These are phyloP conservation scores for Phytophthora tubulina DNA, from an alignment of 352 stramenopile species.

Conservation along the genomic window DNA sequence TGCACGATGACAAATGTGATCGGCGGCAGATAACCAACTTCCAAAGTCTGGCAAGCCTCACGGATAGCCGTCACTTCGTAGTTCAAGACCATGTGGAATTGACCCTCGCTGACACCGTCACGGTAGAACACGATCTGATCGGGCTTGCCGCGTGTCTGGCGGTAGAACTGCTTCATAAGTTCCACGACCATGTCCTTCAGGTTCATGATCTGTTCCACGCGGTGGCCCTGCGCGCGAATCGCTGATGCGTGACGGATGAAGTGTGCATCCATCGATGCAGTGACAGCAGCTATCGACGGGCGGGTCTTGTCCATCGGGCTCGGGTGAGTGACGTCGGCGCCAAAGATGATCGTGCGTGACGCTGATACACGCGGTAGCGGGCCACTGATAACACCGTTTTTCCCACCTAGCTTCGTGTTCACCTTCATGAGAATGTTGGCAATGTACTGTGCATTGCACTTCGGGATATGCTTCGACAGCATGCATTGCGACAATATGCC, in stretches of 20 bases:
- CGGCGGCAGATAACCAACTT: slow-evolving; percentile 65
- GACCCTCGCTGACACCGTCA: slow-evolving; percentile 91
- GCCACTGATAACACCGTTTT: slow-evolving; percentile 64
- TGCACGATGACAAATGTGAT: slow-evolving; percentile 91
- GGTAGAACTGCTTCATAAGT: slow-evolving; percentile 81
- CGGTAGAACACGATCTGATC: slow-evolving; percentile 87
- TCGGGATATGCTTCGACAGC: slow-evolving; percentile 69
- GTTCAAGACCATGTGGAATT: slow-evolving; percentile 88
- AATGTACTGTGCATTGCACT: slow-evolving; percentile 72
- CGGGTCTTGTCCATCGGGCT: slow-evolving; percentile 75
- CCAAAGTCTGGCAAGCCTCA: slow-evolving; percentile 68
- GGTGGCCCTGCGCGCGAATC: slow-evolving; percentile 78
- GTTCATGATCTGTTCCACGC: slow-evolving; percentile 81
- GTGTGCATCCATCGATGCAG: slow-evolving; percentile 80
- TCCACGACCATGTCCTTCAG: slow-evolving; percentile 73
- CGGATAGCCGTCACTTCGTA: slow-evolving; percentile 82
- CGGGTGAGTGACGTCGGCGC: slow-evolving; percentile 87
- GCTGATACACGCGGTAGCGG: slow-evolving; percentile 55
- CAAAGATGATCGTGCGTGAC: slow-evolving; percentile 80
- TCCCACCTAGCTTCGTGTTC: slow-evolving; percentile 80
- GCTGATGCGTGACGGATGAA: slow-evolving; percentile 74
- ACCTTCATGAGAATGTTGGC: slow-evolving; percentile 85
- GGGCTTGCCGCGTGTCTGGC: slow-evolving; percentile 61
- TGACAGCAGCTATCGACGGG: slow-evolving; percentile 84
- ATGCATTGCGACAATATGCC: slow-evolving; percentile 83